These are phyloP conservation scores for Coemansia sp. DNA, from an alignment of 192 early-diverging fungal genomes.

Conservation along the genomic window DNA sequence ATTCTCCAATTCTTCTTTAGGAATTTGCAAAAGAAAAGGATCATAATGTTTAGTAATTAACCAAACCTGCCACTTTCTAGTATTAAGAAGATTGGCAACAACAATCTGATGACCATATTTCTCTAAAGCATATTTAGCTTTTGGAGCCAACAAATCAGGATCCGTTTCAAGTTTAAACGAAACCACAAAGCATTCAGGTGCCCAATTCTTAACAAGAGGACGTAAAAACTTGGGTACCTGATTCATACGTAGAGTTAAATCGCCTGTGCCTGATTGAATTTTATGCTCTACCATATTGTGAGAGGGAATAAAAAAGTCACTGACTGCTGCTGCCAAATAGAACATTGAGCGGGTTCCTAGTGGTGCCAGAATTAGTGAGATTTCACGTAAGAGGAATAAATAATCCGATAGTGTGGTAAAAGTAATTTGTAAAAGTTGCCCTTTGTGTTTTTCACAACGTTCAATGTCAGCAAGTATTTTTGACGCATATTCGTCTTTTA, in stretches of 20 bases:
- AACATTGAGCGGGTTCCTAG: constrained; percentile 79
- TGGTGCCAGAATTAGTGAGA: constrained; percentile 65
- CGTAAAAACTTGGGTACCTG: constrained; percentile 96
- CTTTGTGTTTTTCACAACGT: constrained; percentile 65
- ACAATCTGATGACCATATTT: constrained; percentile 97
- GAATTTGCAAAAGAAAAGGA: constrained; percentile 34
- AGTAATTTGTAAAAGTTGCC: constrained; percentile 71
- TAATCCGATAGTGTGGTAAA: constrained; percentile 94
- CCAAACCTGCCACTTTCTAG: constrained; percentile 82
- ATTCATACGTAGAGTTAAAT: constrained; percentile 83
- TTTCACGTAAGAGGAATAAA: constrained; percentile 80
- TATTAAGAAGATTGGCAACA: constrained; percentile 89
- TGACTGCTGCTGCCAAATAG: constrained; percentile 97
- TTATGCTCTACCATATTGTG: constrained; percentile 95
- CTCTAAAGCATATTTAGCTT: constrained; percentile 73
- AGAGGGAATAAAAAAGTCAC: constrained; percentile 97
- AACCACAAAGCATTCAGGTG: constrained; percentile 81
- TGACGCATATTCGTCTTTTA: constrained; percentile 66
- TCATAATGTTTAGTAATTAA: constrained; percentile 45
- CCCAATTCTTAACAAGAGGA: constrained; percentile 94
- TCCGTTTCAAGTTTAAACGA: constrained; percentile 99
- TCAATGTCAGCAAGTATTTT: constrained; percentile 65
- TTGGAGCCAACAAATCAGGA: constrained; percentile 70
- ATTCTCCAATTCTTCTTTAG: constrained; percentile 17
- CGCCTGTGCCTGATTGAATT: constrained; percentile 90